phyloP scores from a whole-genome alignment of 176 grass and related monocot genomes.

The Microstegium vimineum region DNA sequence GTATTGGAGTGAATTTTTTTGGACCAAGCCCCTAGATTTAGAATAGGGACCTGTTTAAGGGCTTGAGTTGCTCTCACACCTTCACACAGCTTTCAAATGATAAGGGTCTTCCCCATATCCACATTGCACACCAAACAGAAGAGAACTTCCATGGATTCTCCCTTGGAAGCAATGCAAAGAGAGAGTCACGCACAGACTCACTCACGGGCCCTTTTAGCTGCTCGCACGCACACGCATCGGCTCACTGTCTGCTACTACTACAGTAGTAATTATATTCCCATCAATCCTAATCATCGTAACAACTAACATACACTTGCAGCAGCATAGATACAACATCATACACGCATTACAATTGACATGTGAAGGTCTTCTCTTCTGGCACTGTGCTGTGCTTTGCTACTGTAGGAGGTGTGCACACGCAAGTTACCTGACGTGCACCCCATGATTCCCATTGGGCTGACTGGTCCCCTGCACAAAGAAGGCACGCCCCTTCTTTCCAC shows the following conservation, averaged over 20 bases:
- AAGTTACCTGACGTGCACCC: slow-evolving; percentile 24
- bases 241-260: neutral
- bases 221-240: neutral
- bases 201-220: neutral
- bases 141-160: neutral
- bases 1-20: no score
- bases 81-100: neutral
- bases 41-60: no score
- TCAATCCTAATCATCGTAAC: slow-evolving; percentile 20
- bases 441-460: slow-evolving; percentile 28
- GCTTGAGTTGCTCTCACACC: no score
- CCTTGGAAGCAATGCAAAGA: slow-evolving; percentile 41
- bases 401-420: neutral
- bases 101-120: neutral
- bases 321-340: neutral
- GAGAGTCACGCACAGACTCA: neutral
- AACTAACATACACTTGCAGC: neutral
- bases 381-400: neutral
- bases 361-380: neutral
- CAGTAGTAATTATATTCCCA: neutral
- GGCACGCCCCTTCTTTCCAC: slow-evolving; percentile 42
- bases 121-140: slow-evolving; percentile 7
- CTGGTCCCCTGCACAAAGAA: slow-evolving; percentile 33
- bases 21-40: no score
- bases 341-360: neutral